Evolutionary conservation across 768 basidiomycete species (phyloP), one percentile per base, ranked within the genome.

Genomic region (Lentinula edodes): DNA sequence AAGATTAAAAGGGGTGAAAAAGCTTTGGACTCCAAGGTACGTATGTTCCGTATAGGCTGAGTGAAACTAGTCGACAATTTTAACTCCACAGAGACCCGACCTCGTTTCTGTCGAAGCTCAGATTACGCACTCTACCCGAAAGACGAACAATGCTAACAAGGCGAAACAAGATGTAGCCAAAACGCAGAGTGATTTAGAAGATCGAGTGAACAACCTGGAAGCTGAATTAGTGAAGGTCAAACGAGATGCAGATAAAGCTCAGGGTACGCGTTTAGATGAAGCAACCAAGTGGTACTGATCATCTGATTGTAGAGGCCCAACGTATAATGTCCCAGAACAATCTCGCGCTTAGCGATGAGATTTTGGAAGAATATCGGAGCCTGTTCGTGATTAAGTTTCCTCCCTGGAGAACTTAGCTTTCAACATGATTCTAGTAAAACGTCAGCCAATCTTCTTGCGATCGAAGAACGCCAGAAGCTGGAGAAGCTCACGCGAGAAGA

Each of bases 1-100:
- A 83, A 75, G 50, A 87, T 96, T 61, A 97, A 97, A 77, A 91
- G 89, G 72, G 89, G 89, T 0, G 95, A 98, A 73, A 98, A 95
- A 72, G 78, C 85, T 0, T 73, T 95, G 8, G 96, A 98, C 62
- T 85, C 80, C 15, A 93, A 91, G 78, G 95, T 89, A 41, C 42
- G 80, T 67, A 12, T 13, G 15, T 43, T 28, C 0, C n/a, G 28
- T 20, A 28, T 16, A 15, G 7, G 32, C 10, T 20, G 28, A 15
- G 42, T 20, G 4, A 48, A 20, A 41, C 16, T 16, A 43, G 15
- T 20, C 12, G 2, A 20, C 32, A 10, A 42, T 38, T 38, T 58
- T 8, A 23, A 57, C n/a, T 16, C 52, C 18, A n/a, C 63, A 96
- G 94, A 85, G 84, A 74, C 95, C 97, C 2, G 90, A 91, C 52